phyloP scores from a whole-genome alignment of 768 basidiomycete genomes.

The Mycena amicta region DNA sequence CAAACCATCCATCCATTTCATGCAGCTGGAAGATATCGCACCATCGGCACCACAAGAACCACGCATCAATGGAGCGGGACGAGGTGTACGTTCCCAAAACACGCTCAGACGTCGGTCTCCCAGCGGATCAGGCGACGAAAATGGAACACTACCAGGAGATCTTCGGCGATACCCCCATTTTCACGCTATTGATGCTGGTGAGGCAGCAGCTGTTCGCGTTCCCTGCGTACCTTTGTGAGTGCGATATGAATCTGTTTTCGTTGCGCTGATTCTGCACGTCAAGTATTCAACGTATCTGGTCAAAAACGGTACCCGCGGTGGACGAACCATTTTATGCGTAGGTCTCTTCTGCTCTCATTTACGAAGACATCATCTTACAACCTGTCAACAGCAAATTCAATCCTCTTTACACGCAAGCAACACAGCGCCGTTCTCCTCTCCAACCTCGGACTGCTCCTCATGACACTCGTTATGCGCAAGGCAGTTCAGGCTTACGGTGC shows the following conservation, averaged over 20 bases:
- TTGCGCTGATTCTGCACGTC: constrained; percentile 15
- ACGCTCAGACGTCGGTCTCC: constrained; percentile 53
- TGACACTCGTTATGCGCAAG: constrained; percentile 25
- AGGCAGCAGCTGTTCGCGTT: constrained; percentile 45
- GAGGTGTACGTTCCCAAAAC: constrained; percentile 67
- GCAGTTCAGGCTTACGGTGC: constrained; percentile 31
- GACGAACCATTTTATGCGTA: constrained; percentile 45
- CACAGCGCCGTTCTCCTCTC: constrained; percentile 38
- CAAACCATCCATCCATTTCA: too few species aligned
- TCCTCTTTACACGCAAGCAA: constrained; percentile 39
- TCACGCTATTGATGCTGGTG: constrained; percentile 41
- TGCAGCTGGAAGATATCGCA: constrained; percentile 55
- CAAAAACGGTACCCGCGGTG: constrained; percentile 39
- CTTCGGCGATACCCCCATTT: constrained; percentile 46
- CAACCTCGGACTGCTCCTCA: constrained; percentile 37
- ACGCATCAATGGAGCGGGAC: constrained; percentile 56
- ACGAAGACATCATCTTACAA: not conserved
- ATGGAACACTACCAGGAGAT: constrained; percentile 35
- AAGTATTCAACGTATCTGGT: constrained; percentile 41
- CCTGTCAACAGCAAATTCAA: constrained; percentile 36
- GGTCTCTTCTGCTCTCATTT: not conserved
- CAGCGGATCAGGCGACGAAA: constrained; percentile 35
- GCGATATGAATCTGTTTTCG: not conserved
- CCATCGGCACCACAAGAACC: constrained; percentile 54
- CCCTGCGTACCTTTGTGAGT: constrained; percentile 45